Evolutionary conservation across 2,329 filamentous ascomycete species (phyloP).

Genomic region (Trichoderma atroviride): DNA sequence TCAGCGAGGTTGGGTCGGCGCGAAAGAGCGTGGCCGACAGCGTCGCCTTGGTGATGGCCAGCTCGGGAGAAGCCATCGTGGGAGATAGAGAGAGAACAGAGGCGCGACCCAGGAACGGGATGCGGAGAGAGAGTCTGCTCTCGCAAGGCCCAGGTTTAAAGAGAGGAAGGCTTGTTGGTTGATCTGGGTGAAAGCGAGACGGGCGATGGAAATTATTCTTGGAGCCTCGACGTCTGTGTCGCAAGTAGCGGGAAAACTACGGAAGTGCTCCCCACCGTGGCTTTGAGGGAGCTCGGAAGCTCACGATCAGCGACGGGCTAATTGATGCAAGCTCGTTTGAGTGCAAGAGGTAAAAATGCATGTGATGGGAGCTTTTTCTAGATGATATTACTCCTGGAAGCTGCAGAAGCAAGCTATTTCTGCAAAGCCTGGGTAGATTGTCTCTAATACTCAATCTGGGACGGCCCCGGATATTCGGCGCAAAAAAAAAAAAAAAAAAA

Average conservation of each 20-base stretch:
- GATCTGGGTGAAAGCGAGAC: neutral
- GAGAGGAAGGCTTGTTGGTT: neutral
- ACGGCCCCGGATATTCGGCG: neutral
- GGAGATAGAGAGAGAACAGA: neutral
- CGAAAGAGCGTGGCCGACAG: conserved; percentile 74
- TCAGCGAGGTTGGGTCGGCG: conserved; percentile 69
- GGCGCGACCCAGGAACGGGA: neutral
- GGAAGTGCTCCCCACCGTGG: neutral
- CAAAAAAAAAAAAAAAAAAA: neutral
- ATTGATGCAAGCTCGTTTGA: neutral
- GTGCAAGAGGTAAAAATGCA: neutral
- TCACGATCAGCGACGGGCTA: neutral
- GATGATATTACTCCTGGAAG: neutral
- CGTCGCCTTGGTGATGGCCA: conserved; percentile 79
- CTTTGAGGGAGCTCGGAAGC: neutral
- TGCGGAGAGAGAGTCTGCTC: neutral
- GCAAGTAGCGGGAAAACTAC: conserved; percentile 8
- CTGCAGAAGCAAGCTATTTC: neutral
- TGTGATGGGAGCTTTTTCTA: neutral
- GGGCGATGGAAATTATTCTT: neutral
- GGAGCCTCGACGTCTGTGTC: neutral
- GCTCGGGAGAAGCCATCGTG: conserved; percentile 66
- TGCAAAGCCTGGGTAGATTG: no score
- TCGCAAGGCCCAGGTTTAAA: conserved; percentile 13
- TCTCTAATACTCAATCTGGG: neutral